Conservation (phyloP, 371 early-diverging fungal genomes). For the Dichotomocladium elegans region DNA sequence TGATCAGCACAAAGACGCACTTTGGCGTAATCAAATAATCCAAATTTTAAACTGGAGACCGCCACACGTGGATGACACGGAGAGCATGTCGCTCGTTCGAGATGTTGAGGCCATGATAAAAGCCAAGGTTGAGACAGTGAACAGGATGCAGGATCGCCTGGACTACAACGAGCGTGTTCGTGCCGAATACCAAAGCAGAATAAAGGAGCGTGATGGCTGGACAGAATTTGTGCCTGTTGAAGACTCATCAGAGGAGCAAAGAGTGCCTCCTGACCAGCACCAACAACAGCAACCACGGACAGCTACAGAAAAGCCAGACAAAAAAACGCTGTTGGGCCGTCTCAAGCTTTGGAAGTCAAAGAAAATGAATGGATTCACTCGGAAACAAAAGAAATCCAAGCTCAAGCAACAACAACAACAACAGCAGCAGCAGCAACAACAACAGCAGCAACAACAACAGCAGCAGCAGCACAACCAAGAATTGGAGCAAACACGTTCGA, state of each 20-base stretch:
- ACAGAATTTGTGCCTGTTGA: constrained; percentile 33
- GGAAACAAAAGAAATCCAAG: background rate
- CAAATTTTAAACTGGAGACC: constrained; percentile 58
- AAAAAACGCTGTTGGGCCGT: constrained; percentile 21
- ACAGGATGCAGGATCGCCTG: constrained; percentile 45
- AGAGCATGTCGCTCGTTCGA: constrained; percentile 14
- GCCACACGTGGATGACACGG: constrained; percentile 35
- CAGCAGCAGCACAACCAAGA: background rate
- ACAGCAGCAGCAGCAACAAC: background rate
- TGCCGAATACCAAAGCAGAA: constrained; percentile 32
- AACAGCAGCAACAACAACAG: background rate
- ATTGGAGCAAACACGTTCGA: background rate
- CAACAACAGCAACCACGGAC: background rate
- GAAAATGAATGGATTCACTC: background rate
- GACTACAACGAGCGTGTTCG: constrained; percentile 38
- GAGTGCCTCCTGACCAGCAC: background rate
- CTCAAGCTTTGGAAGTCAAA: constrained; percentile 24
- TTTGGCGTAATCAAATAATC: constrained; percentile 39
- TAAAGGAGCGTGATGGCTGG: constrained; percentile 33
- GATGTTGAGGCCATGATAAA: constrained; percentile 31
- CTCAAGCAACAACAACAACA: background rate
- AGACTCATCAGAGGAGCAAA: background rate
- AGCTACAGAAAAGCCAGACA: constrained; percentile 3
- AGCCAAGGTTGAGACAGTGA: constrained; percentile 43
- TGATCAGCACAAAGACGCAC: constrained; percentile 14